These are phyloP conservation scores for Colletotrichum musae DNA, from an alignment of 2,329 filamentous ascomycete genomes.

Conservation along the genomic window DNA sequence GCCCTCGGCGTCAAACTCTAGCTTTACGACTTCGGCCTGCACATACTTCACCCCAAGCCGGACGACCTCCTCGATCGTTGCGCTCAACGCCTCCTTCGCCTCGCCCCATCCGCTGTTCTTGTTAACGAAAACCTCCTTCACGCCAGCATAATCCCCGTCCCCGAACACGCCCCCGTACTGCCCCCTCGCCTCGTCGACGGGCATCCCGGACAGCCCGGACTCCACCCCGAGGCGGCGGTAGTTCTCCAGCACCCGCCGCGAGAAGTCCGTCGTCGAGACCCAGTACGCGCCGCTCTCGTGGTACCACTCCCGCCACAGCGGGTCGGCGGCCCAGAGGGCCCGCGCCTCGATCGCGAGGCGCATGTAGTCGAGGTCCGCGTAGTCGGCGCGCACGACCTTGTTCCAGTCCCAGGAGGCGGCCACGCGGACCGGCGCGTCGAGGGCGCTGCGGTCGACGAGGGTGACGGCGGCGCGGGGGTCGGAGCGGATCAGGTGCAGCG, in stretches of 20 bases:
- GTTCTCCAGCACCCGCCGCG: conserved; percentile 53
- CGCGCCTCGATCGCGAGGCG: conserved; percentile 50
- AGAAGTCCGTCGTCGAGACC: conserved; percentile 47
- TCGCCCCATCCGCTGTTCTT: conserved; percentile 70
- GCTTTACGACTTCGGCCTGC: conserved; percentile 57
- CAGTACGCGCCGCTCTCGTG: conserved; percentile 57
- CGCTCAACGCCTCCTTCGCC: conserved; percentile 65
- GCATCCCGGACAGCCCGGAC: conserved; percentile 55
- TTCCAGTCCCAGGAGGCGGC: conserved; percentile 52
- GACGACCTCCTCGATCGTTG: conserved; percentile 62
- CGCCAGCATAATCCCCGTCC: conserved; percentile 66
- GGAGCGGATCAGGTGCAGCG: conserved; percentile 59
- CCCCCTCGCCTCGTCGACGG: conserved; percentile 62
- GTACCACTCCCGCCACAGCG: conserved; percentile 50
- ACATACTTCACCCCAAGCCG: conserved; percentile 67
- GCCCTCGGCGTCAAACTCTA: conserved; percentile 57
- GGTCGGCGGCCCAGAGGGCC: conserved; percentile 46
- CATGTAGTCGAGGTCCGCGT: conserved; percentile 49
- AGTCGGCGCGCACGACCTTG: conserved; percentile 56
- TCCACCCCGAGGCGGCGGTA: conserved; percentile 46
- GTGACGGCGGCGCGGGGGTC: conserved; percentile 42
- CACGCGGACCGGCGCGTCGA: conserved; percentile 44
- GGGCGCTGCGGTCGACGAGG: conserved; percentile 46
- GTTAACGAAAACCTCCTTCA: conserved; percentile 68
- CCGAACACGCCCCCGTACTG: conserved; percentile 67